phyloP scores from a whole-genome alignment of 495 filamentous ascomycete species.

The Xylaria scruposa region DNA sequence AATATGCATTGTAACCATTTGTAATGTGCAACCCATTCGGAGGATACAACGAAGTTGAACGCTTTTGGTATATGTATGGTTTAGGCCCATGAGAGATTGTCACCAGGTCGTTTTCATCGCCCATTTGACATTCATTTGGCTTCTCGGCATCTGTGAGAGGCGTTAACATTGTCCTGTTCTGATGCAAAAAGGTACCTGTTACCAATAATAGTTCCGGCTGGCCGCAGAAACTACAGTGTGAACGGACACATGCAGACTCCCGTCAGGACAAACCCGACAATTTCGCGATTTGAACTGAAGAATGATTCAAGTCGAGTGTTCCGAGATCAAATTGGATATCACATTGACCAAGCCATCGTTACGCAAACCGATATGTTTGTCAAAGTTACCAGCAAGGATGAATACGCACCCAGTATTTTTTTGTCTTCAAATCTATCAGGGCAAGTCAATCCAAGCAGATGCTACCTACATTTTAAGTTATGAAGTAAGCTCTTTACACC shows the following conservation, averaged over 20 bases:
- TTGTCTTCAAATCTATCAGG: neutral
- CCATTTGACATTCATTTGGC: neutral
- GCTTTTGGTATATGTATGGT: constrained; percentile 13
- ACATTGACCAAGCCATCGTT: neutral
- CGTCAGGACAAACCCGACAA: constrained; percentile 7
- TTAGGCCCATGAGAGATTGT: neutral
- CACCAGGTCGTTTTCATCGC: neutral
- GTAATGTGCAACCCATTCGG: constrained; percentile 4
- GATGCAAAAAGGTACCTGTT: neutral
- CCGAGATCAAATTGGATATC: neutral
- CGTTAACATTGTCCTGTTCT: neutral
- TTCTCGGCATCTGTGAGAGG: neutral
- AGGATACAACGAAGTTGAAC: constrained; percentile 35
- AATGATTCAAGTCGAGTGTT: constrained; percentile 15
- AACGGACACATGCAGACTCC: constrained; percentile 19
- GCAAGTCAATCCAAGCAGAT: constrained; percentile 15
- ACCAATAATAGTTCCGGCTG: neutral
- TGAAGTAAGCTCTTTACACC: neutral
- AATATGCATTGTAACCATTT: constrained; percentile 30
- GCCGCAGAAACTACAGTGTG: constrained; percentile 3
- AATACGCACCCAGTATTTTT: neutral
- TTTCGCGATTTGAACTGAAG: constrained; percentile 10
- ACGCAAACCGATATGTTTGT: neutral
- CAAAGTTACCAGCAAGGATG: neutral
- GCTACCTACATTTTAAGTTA: neutral